phyloP scores from a whole-genome alignment of 2,329 filamentous ascomycete genomes.

The Talaromyces sp. region DNA sequence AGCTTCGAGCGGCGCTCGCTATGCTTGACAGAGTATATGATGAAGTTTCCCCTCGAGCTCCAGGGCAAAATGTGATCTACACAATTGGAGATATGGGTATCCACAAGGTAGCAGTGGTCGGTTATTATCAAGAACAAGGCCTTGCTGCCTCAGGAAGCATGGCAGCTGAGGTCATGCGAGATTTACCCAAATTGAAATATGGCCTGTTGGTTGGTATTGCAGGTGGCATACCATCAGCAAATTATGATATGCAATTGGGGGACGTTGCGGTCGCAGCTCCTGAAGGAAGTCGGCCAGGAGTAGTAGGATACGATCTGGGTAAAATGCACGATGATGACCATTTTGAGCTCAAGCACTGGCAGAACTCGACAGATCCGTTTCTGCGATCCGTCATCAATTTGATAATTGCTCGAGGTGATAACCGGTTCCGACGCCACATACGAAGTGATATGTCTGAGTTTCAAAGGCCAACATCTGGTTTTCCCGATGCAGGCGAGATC shows the following conservation, averaged over 20 bases:
- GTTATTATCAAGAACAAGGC: conserved; percentile 14
- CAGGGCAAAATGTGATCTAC: conserved; percentile 11
- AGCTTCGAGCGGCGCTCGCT: conserved; percentile 12
- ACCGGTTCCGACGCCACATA: conserved; percentile 8
- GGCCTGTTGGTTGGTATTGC: conserved; percentile 16
- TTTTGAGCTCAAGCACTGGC: conserved; percentile 12
- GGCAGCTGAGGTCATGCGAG: conserved; percentile 13
- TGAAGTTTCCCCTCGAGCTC: conserved; percentile 2
- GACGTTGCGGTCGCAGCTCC: conserved; percentile 17
- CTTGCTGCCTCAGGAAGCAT: conserved; percentile 13
- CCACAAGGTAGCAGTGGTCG: conserved; percentile 14
- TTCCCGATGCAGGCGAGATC: background rate
- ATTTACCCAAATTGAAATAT: conserved; percentile 11
- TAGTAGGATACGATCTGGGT: conserved; percentile 15
- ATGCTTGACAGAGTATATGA: conserved; percentile 14
- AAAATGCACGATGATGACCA: conserved; percentile 6
- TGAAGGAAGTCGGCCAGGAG: conserved; percentile 8
- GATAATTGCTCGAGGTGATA: conserved; percentile 9
- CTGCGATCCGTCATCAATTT: conserved; percentile 14
- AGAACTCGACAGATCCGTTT: conserved; percentile 14
- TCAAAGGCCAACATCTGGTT: background rate
- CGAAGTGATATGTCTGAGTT: conserved; percentile 1
- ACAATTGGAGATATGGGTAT: conserved; percentile 8
- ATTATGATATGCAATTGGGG: conserved; percentile 12
- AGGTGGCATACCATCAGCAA: conserved; percentile 12